Base-by-base conservation (phyloP, 192 early-diverging fungal species). In the Podila minutissima region DNA sequence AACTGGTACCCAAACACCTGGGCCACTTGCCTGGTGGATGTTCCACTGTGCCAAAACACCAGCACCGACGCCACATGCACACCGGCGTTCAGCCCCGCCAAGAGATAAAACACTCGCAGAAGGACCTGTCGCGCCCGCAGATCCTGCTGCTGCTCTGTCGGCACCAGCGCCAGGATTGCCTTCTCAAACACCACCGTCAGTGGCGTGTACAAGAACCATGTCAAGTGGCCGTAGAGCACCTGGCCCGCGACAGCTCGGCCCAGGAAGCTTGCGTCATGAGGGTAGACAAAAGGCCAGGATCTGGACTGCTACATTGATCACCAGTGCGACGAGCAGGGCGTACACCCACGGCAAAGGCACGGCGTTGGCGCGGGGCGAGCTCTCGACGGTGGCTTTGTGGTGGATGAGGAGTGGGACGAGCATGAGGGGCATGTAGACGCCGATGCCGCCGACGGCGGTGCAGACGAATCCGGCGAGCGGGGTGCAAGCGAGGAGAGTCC, bases 151-250 rank as follows among this genome's bases (percentile, higher is more conserved):
- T 46, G 15, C 41, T 46, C 41, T 8, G 15, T 46, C 41, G 15
- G 41, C 41, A 3, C 41, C 41, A 13, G 2, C 9, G 55, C 24
- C 32, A 60, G 24, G 5, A 26, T 24, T 8, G 32, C 46, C 24
- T 22, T 13, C 17, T 69, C 67, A 13, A 69, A 13, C 3, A 69
- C 32, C n/a, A 28, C 33, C 9, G 67, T 69, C 12, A 69, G 38
- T 19, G 58, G 38, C 0, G 67, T 69, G 67, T 69, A 69, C 22
- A 69, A 19, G 38, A 60, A 60, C 67, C 67, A 69, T 2, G 59
- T 24, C 22, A 58, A 57, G 20, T 60, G 26, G 17, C 15, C 3
- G 12, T 46, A 22, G 26, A 49, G 35, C 26, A 57, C 53, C 13
- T 17, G 11, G 15, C 15, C 11, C 15, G 41, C 41, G 8, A 46